Evolutionary conservation across 129 eudicot genomes (phyloP), one percentile per base, ranked within the genome.

Genomic region (Kitagawia praeruptora): DNA sequence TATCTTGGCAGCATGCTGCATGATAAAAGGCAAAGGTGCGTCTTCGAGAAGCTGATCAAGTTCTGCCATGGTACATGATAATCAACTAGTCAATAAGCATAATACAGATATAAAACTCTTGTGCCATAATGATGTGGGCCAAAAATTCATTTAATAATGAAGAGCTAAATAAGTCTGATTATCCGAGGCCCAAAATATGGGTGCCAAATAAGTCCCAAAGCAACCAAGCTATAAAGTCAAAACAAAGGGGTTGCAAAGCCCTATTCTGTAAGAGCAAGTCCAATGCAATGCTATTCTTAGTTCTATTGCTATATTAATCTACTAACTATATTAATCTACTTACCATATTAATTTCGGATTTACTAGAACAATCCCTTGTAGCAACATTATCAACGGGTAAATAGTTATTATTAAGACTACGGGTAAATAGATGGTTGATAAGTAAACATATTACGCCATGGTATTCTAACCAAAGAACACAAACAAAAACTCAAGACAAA

Each of bases 11-110:
- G 96, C 98, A 74, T 95, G 97, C 79, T 95, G 98, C 93, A 90
- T 90, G 28, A 95, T 86, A 75, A 95, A 95, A 47, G 98, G 97
- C 75, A 93, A 81, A 27, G 98, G 98, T 45, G 97, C 97, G 89
- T 95, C 98, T 77, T 93, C 98, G 58, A 95, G 89, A 76, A 95
- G 86, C 48, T 87, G 93, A 83, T 92, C 98, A 82, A 95, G 94
- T 85, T 95, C 98, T 95, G 90, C 49, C 70, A 88, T 82, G 28
- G 23, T 51, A 56, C 77, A 77, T 37, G 74, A 66, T 53, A 42
- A 64, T 58, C 77, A 66, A 8, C 44, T 70, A 78, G 78, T 51
- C 47, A 75, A 8, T 6, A 16, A 21, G 25, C 15, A 37, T 39
- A 9, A 70, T 72, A 6, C 34, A 72, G 18, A 72, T 40, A 41